Percentiles rank a stretch among this genome's conserved stretches.
These are phyloP conservation scores for Hyphopichia pseudoburtonii DNA, from an alignment of 1,139 yeast species.

Conservation along the genomic window DNA sequence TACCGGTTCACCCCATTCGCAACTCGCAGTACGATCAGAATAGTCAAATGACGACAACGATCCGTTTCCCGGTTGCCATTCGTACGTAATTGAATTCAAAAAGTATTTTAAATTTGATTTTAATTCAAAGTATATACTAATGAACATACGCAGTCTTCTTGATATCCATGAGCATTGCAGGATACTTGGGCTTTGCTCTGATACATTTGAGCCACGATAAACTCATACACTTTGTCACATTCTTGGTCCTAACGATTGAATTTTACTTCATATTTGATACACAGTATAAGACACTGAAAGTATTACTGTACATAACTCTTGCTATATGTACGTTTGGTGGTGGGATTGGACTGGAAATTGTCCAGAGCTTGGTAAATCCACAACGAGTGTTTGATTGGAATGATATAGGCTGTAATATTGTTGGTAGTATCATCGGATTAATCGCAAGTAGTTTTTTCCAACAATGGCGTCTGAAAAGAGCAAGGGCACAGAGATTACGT, in stretches of 20 bases:
- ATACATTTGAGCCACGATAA: conserved; percentile 52
- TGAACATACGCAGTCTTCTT: conserved; percentile 24
- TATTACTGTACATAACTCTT: conserved; percentile 42
- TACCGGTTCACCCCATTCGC: too few relatives aligned
- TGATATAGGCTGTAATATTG: conserved; percentile 48
- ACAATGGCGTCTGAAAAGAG: neutral
- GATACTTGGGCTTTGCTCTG: conserved; percentile 54
- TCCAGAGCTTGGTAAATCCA: conserved; percentile 47
- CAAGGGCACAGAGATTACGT: conserved; percentile 6
- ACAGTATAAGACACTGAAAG: conserved; percentile 30
- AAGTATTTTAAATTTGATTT: neutral
- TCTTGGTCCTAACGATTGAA: conserved; percentile 49
- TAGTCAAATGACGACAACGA: conserved; percentile 15
- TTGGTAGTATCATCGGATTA: conserved; percentile 34
- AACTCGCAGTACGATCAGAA: neutral
- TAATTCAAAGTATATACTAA: neutral
- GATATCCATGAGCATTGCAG: conserved; percentile 29
- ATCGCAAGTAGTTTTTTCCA: conserved; percentile 13
- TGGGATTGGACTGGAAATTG: conserved; percentile 52
- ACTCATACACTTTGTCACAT: conserved; percentile 49
- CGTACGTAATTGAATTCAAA: conserved; percentile 20
- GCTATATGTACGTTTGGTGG: conserved; percentile 45
- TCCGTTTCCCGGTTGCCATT: conserved; percentile 24
- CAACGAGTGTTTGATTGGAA: conserved; percentile 45
- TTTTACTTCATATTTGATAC: conserved; percentile 57